Evolutionary conservation across 768 basidiomycete species (phyloP), one percentile per base, ranked within the genome.

Genomic region (Amylocystis lapponica): DNA sequence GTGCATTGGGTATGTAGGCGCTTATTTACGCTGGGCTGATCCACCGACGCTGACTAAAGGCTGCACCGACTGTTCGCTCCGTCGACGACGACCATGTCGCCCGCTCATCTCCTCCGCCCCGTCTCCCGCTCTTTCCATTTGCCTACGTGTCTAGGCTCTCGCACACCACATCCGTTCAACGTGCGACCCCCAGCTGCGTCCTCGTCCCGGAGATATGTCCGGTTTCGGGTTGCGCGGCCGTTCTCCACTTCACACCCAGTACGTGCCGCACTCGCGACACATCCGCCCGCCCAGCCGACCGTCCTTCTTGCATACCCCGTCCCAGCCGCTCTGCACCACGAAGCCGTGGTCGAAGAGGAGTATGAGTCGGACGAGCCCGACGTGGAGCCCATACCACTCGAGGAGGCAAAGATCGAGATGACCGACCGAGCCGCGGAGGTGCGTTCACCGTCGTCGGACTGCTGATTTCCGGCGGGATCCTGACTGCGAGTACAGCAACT

Each of bases 341-440:
- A 52, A 4, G n/a, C n/a, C n/a, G n/a, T n/a, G n/a, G 48, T 54
- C 3, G 40, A 44, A 23, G 66, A 72, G 45, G 74, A 79, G 35
- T 61, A 86, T 13, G 70, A 81, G 27, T 62, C 70, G 25, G 78
- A 78, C 48, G 83, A 85, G 47, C 61, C 86, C 2, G 81, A 86
- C 33, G 70, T 78, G 2, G 79, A 85, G 17, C 56, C 80, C 11
- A 51, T 83, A 37, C 69, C 78, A 1, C 63, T 66, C 30, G 69
- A 77, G 30, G 63, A 81, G 38, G 73, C 81, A 3, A 66, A 66
- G 23, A 58, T 89, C 8, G 64, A 68, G 19, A 70, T 90, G 34
- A 86, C 87, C 2, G 78, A 85, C 50, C 70, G 85, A 13, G 86
- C 86, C 27, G 86, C 86, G 3, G 80, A 88, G 69, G 86, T 86